Evolutionary conservation across 345 rosid genomes (phyloP).

Genomic region (Gossypium bickii): DNA sequence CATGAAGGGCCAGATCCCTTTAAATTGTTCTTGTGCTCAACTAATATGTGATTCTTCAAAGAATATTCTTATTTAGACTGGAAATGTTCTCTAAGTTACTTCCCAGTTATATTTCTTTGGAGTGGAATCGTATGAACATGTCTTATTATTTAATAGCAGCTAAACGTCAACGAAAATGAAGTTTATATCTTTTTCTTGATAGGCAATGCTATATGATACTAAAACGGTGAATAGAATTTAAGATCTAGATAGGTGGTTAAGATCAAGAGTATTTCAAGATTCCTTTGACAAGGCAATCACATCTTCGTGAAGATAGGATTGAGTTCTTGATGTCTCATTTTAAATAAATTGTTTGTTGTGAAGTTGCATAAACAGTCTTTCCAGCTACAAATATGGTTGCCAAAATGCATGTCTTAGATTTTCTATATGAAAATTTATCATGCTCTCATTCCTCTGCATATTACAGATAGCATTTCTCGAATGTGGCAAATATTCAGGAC

Average conservation of each 20-base stretch:
- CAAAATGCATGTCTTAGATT: background rate
- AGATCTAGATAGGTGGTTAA: background rate
- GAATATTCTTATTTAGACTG: background rate
- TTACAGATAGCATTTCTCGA: slow-evolving; percentile 38
- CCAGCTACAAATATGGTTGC: background rate
- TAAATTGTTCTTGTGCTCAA: background rate
- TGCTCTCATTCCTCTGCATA: slow-evolving; percentile 2
- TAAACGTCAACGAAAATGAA: background rate
- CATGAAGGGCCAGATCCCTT: background rate
- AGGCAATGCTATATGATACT: slow-evolving; percentile 5
- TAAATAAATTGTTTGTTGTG: background rate
- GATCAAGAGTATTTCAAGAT: too few relatives aligned
- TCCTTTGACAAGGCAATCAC: too few relatives aligned
- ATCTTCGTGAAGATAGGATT: background rate
- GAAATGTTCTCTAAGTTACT: background rate
- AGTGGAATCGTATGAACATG: background rate
- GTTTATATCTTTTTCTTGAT: background rate
- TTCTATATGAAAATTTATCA: slow-evolving; percentile 9
- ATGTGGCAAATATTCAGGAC: slow-evolving; percentile 34
- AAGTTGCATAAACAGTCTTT: background rate
- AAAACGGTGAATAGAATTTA: background rate
- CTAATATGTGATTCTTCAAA: background rate
- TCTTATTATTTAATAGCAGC: background rate
- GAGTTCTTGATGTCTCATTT: background rate
- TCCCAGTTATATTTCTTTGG: background rate